These are phyloP conservation scores for Sesbania bispinosa DNA, from an alignment of 306 rosid genomes.

Conservation along the genomic window DNA sequence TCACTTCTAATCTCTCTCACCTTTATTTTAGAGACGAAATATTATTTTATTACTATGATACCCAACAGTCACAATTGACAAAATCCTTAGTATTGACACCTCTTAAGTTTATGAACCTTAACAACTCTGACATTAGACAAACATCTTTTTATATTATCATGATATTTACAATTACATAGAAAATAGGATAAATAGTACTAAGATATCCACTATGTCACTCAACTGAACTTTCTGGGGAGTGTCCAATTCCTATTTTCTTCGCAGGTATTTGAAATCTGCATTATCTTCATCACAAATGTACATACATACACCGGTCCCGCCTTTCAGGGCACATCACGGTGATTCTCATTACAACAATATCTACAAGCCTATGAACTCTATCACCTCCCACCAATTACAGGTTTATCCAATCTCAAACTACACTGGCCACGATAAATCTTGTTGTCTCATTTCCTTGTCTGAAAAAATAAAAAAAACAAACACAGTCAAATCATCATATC, in stretches of 20 bases:
- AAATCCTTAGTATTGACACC: too few relatives aligned
- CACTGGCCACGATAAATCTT: conserved; percentile 23
- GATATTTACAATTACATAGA: conserved; percentile 19
- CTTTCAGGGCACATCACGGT: neutral
- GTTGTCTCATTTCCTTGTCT: conserved; percentile 30
- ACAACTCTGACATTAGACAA: too few relatives aligned
- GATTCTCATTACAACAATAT: neutral
- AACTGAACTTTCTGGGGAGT: neutral
- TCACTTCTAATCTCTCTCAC: too few relatives aligned
- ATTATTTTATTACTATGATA: too few relatives aligned
- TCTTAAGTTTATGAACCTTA: too few relatives aligned
- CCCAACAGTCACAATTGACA: too few relatives aligned
- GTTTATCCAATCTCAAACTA: conserved; percentile 19
- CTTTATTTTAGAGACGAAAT: too few relatives aligned
- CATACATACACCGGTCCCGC: neutral
- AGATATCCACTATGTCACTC: neutral
- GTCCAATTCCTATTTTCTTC: conserved; percentile 14
- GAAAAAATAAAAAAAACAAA: conserved; percentile 38
- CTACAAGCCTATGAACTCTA: neutral
- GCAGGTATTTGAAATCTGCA: neutral
- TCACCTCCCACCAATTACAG: conserved; percentile 7
- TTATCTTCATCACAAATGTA: conserved; percentile 5
- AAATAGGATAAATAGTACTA: neutral
- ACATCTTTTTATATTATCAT: neutral
- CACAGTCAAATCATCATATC: conserved; percentile 19